Evolutionary conservation across 2,329 filamentous ascomycete species (phyloP), one percentile per base, ranked within the genome.

Genomic region (Colletotrichum endophyticum): DNA sequence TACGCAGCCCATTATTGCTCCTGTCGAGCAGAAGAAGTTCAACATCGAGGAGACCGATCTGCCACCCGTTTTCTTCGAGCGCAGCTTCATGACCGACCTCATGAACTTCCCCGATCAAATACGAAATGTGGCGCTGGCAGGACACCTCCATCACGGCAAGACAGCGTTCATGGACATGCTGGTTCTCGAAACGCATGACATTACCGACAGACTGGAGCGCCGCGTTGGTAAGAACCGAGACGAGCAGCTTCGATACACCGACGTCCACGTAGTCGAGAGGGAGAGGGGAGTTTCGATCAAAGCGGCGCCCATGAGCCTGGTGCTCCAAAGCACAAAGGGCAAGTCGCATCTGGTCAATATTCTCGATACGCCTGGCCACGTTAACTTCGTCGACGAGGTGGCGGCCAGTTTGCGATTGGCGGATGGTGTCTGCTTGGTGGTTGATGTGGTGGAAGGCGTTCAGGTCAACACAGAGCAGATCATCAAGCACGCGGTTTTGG

Each of bases 161-260:
- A 99, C 97, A 13, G 95, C 96, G 0, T 95, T 99, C 79, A 96
- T 99, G 94, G 97, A 99, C 84, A 99, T 98, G 95, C 88, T 99
- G 79, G 97, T 99, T 15, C 89, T 96, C 82, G 95, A 99, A 87
- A 99, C 97, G 56, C 97, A 99, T 83, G 94, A 98, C 80, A 92
- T 99, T 70, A 89, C 91, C 68, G 93, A 95, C 62, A 92, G 94
- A 80, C 86, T 98, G 78, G 94, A 98, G 79, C 94, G 94, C 85
- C 93, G 95, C 84, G 94, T 92, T 72, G 96, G 96, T 68, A 95
- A 91, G 85, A 95, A 93, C 82, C 90, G 93, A 78, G 96, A 98
- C 81, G 95, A 98, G 85, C 95, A 98, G 85, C 88, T 99, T 82
- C 91, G 97, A 80, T 99, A 99, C 84, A 99, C 97, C 53, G 97